Base-by-base conservation (phyloP, 2,329 filamentous ascomycete species). In the Apiospora malaysiana region DNA sequence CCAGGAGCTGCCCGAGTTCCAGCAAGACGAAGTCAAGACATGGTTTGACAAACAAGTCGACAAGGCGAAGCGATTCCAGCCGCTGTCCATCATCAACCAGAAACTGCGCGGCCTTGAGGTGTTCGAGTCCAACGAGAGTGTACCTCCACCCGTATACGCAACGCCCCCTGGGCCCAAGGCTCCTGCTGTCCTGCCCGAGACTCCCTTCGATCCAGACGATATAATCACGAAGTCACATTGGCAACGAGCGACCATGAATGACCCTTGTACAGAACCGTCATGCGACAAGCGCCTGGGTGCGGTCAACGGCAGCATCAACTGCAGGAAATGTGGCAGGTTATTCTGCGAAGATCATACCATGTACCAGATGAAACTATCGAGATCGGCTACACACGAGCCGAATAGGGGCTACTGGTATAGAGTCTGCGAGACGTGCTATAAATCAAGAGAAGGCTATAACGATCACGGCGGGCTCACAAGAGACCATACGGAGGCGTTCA, bases 371-470 rank as follows among this genome's bases (percentile, higher is more conserved):
- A 98, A 97, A 85, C 86, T 99, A 14, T 97, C 95, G 10, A 88
- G 95, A 70, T 92, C 94, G 42, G 96, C 96, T 4, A 89, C 91
- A 71, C 94, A 98, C 81, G 96, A 99, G 74, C 95, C 96, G 0
- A 90, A 96, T 1, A 87, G 95, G 73, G 96, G 96, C 9, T 89
- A 94, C 75, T 99, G 96, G 96, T 97, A 94, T 76, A 86, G 96
- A 68, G 95, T 98, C 1, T 99, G 96, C 79, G 96, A 99, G 84
- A 98, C 96, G n/a, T 99, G 96, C 83, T 99, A 96, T 84, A 98
- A 98, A 83, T 97, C 94, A 68, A 89, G 96, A 77, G 94, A 95
- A 37, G 96, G 96, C 4, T 99, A 99, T 82, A 97, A 97, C 79
- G 95, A 99, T 77, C 92, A 95, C 76, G 89, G 88, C 70, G 93